Evolutionary conservation across 371 early-diverging fungal species (phyloP), one percentile per base, ranked within the genome.

Genomic region (Dinochytrium kinnereticum): DNA sequence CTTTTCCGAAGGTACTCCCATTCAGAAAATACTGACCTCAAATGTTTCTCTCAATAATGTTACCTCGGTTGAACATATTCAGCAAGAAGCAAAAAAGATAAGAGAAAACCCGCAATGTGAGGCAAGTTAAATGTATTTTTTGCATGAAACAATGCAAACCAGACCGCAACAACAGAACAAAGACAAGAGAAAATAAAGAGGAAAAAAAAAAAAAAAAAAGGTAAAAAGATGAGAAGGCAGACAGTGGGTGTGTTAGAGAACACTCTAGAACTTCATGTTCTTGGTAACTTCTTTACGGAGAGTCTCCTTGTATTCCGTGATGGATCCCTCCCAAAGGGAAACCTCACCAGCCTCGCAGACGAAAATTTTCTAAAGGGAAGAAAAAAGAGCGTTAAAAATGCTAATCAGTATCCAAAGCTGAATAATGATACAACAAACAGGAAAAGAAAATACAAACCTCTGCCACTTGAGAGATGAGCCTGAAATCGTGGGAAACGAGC

Each of bases 401-500:
- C 26, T 21, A 13, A 38, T 10, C 37, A 26, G 66, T 55, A 21
- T n/a, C 2, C 19, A 37, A 53, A 28, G 10, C 1, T 1, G 30
- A 53, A 44, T 19, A n/a, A 59, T 33, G 26, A 51, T n/a, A 70
- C 19, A 31, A 19, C 51, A 51, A 75, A 51, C 2, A 24, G 24
- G 24, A 34, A 49, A 34, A n/a, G n/a, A 34, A 34, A 28, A 7
- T 2, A 28, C 67, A 26, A 74, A 81, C 93, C 77, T 95, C 82
- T 30, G 98, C 99, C 44, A 97, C 95, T 85, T 96, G 97, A 64
- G 91, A 90, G 75, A 99, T 94, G 72, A 99, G 90, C 70, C 97
- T 90, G 91, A 99, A 96, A 88, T 99, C 99, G 94, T 99, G 99
- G 78, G 95, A 94, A 31, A 99, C 99, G 71, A 99, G 89, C 26